These are phyloP conservation scores for Lantana camara DNA, from an alignment of 257 asterid genomes.

Conservation along the genomic window DNA sequence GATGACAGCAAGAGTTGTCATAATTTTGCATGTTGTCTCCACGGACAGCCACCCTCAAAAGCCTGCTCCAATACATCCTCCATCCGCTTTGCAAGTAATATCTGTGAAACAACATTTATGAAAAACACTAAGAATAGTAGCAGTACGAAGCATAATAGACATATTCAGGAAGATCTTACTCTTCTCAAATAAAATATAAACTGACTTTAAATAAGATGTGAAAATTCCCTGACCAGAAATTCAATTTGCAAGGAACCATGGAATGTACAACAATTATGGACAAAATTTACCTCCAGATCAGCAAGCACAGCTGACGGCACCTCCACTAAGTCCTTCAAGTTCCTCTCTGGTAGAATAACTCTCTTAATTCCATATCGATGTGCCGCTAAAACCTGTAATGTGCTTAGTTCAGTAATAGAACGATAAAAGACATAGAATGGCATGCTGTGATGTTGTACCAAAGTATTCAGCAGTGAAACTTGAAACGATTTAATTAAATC, in stretches of 20 bases:
- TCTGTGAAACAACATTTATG: conserved; percentile 44
- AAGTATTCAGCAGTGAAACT: no score
- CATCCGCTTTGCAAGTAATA: conserved; percentile 80
- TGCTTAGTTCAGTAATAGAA: conserved; percentile 8
- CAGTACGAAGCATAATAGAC: neutral
- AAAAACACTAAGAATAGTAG: neutral
- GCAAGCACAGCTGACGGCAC: conserved; percentile 91
- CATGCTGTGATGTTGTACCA: no score
- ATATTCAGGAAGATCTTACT: conserved; percentile 8
- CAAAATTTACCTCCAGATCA: conserved; percentile 68
- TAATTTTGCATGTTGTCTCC: conserved; percentile 74
- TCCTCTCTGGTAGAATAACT: conserved; percentile 94
- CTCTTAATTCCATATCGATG: conserved; percentile 94
- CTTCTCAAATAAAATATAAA: neutral
- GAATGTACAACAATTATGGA: conserved; percentile 3
- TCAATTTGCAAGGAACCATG: neutral
- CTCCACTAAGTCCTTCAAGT: conserved; percentile 90
- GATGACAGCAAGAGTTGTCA: conserved; percentile 37
- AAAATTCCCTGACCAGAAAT: conserved; percentile 9
- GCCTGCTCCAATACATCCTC: conserved; percentile 99
- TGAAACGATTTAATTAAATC: no score
- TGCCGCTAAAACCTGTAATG: conserved; percentile 88
- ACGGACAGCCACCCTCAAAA: conserved; percentile 96
- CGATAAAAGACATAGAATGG: neutral
- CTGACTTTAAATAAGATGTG: neutral